Evolutionary conservation across 2,329 filamentous ascomycete species (phyloP), one percentile per base, ranked within the genome.

Genomic region (Amauroascus niger): DNA sequence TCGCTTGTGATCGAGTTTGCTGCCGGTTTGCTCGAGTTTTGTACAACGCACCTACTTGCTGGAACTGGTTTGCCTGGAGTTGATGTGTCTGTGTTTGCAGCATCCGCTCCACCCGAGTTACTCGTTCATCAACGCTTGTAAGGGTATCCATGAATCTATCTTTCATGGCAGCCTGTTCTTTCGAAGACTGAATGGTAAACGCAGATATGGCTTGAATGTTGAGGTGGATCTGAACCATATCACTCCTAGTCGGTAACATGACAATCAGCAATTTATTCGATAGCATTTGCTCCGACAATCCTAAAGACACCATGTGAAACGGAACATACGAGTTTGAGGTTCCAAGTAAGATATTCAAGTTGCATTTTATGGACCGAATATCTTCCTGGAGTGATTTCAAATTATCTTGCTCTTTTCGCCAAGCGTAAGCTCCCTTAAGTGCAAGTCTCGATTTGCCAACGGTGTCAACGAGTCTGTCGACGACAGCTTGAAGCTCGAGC

Each of bases 331-430:
- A 67, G 52, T 64, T 63, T 14, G 60, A 62, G 0, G 63, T 62
- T 1, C 64, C 64, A 14, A 64, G 60, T 49, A 65, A 55, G 22
- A 66, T 59, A 48, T 65, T 67, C 32, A 65, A 44, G 45, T 58
- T 64, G 43, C 58, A 61, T 52, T 65, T 65, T 44, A 66, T 56
- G 1, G 59, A 57, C 9, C 59, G 58, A 39, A 65, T 60, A 24
- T 62, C 62, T 32, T 62, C 60, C 45, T 65, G 65, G 37, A 66
- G 51, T 3, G 33, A 50, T 44, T 63, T 61, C 9, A 66, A 51
- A 30, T 53, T 61, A 18, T 37, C 41, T 39, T 65, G 63, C 33
- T 62, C 55, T 14, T 58, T 62, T 28, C 58, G 59, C 64, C 62
- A 63, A 24, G 45, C 45, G 16, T 49, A 39, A 18, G 50, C 55